Conservation (phyloP, 352 stramenopile species). For the Globisporangium spiculum region DNA sequence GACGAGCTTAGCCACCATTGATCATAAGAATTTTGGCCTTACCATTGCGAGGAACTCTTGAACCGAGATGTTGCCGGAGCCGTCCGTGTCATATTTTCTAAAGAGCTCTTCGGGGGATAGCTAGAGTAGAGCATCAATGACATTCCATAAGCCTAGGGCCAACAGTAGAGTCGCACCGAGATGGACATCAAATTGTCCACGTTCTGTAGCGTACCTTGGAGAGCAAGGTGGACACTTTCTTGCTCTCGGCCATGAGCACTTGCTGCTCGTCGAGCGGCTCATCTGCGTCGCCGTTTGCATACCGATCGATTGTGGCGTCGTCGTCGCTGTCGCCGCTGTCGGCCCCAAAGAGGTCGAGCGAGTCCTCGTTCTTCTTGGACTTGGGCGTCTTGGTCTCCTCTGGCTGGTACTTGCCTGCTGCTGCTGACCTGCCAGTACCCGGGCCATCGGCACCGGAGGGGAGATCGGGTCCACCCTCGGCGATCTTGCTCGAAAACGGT, state of each 20-base stretch:
- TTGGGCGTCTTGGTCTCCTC: conserved; percentile 1
- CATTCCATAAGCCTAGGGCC: neutral
- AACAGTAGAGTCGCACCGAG: too few species aligned
- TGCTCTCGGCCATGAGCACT: conserved; percentile 38
- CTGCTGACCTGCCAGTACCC: neutral
- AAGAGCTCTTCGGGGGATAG: conserved; percentile 89
- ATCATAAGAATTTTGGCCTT: conserved; percentile 10
- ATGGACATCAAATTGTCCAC: neutral
- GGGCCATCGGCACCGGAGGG: neutral
- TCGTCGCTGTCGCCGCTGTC: conserved; percentile 83
- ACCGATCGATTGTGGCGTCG: conserved; percentile 71
- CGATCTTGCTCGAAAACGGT: conserved; percentile 25
- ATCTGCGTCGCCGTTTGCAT: conserved; percentile 37
- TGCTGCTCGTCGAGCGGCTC: conserved; percentile 25
- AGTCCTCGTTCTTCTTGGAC: conserved; percentile 18
- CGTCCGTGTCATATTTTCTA: conserved; percentile 88
- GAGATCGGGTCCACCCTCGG: conserved; percentile 27
- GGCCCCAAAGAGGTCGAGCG: conserved; percentile 63
- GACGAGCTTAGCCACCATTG: too few species aligned
- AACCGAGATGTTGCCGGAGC: conserved; percentile 88
- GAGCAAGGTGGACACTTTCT: conserved; percentile 64
- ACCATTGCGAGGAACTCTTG: conserved; percentile 89
- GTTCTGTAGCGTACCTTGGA: conserved; percentile 31
- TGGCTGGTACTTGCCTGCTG: neutral
- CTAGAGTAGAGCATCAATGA: conserved; percentile 18